Evolutionary conservation across 2,329 filamentous ascomycete species (phyloP).

Genomic region (Calycina marina): DNA sequence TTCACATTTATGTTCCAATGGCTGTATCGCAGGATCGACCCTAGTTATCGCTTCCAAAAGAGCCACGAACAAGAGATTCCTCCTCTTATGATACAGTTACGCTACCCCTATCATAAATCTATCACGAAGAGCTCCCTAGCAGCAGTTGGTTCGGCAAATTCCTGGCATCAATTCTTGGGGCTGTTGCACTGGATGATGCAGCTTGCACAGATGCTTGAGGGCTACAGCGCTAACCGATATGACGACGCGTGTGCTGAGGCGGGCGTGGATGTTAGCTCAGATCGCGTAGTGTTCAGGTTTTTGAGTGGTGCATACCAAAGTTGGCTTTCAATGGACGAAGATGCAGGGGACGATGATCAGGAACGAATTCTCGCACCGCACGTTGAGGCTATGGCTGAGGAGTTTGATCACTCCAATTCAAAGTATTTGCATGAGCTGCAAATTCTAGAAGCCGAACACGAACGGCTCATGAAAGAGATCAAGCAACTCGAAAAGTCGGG

Average conservation of each 20-base stretch:
- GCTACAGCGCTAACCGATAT: conserved; percentile 64
- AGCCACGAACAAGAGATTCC: conserved; percentile 92
- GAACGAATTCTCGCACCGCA: conserved; percentile 70
- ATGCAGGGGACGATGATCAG: conserved; percentile 72
- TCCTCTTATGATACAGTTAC: conserved; percentile 77
- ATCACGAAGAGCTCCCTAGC: conserved; percentile 95
- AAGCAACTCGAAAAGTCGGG: conserved; percentile 79
- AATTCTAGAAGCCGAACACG: conserved; percentile 74
- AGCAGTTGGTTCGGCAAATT: conserved; percentile 85
- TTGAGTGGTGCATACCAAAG: conserved; percentile 80
- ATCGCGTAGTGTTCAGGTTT: conserved; percentile 91
- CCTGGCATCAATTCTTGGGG: conserved; percentile 83
- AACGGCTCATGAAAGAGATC: conserved; percentile 68
- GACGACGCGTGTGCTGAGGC: conserved; percentile 81
- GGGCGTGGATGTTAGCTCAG: conserved; percentile 74
- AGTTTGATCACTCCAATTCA: conserved; percentile 75
- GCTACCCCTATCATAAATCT: conserved; percentile 88
- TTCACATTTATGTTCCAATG: conserved; percentile 98
- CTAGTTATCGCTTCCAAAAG: conserved; percentile 83
- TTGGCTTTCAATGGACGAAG: conserved; percentile 86
- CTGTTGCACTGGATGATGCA: conserved; percentile 99
- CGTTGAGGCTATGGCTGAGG: conserved; percentile 70
- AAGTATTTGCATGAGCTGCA: conserved; percentile 75
- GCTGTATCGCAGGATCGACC: conserved; percentile 92
- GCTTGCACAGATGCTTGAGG: conserved; percentile 82